Evolutionary conservation across 2,329 filamentous ascomycete genomes (phyloP), one percentile per base, ranked within the genome.

Genomic region (Rhytidhysteron rufulum): DNA sequence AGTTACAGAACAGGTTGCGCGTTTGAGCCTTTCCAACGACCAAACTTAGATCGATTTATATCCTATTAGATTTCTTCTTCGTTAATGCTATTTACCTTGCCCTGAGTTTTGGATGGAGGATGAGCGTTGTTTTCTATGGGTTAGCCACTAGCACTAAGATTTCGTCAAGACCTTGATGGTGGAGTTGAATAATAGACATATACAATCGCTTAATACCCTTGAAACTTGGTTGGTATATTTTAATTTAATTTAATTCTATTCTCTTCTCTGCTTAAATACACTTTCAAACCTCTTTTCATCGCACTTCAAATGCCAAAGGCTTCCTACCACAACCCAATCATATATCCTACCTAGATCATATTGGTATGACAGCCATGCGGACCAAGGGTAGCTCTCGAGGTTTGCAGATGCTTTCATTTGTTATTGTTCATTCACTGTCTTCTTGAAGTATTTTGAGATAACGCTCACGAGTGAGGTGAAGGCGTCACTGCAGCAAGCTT

Each of bases 1-100:
- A 5, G 54, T 64, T 2, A 40, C 47, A 25, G 62, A 65, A 47
- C 57, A 63, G 34, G 57, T 65, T 18, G 60, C 61, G 3, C 51
- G 57, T 22, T 39, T 65, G 24, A 56, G 53, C 15, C 44, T 52
- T n/a, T 48, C 51, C 16, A 49, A 48, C 20, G 53, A 56, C 16
- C 39, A 44, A 13, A 37, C 38, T 20, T 31, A 39, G 20, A 16
- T 20, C 17, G 27, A 11, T 39, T 21, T 20, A 15, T 24, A 4
- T 15, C 20, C 17, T 16, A n/a, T 20, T 4, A 25, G 16, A 4
- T 8, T 13, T 15, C 10, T 15, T 5, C 6, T 10, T 17, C 19
- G 11, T 36, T 36, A 8, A 36, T 36, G 13, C 21, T 25, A 17
- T 22, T 22, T 13, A 8, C 10, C 16, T 36, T 36, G 16, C n/a